Evolutionary conservation across 2,329 filamentous ascomycete species (phyloP).

Genomic region (Arthrobotrys pseudoclavata): DNA sequence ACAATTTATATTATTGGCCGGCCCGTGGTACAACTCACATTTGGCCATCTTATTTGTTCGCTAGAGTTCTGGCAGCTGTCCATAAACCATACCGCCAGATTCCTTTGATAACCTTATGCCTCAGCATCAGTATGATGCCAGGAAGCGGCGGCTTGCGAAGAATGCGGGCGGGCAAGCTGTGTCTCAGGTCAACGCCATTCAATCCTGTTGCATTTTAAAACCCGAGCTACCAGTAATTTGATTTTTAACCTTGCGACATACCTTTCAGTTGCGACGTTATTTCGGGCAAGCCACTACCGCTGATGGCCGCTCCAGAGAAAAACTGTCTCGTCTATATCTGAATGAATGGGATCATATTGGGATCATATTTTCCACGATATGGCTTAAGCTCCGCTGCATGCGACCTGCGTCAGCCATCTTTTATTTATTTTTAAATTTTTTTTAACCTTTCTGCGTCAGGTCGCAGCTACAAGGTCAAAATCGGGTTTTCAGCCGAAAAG

Average conservation of each 20-base stretch:
- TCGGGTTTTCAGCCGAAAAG: slow-evolving; percentile 54
- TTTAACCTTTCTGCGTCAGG: slow-evolving; percentile 5
- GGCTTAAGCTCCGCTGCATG: slow-evolving; percentile 39
- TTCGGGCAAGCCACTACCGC: slow-evolving; percentile 57
- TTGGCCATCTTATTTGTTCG: slow-evolving; percentile 56
- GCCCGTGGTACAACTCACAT: slow-evolving; percentile 53
- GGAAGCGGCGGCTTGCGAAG: slow-evolving; percentile 48
- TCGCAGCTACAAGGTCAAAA: slow-evolving; percentile 31
- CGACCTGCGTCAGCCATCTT: slow-evolving; percentile 24
- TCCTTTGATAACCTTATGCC: slow-evolving; percentile 48
- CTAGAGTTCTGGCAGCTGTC: slow-evolving; percentile 60
- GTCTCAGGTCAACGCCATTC: slow-evolving; percentile 60
- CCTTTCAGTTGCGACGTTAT: slow-evolving; percentile 39
- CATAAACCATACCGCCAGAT: slow-evolving; percentile 38
- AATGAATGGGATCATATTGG: slow-evolving; percentile 23
- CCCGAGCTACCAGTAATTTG: slow-evolving; percentile 53
- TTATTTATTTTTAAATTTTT: neutral
- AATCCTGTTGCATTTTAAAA: slow-evolving; percentile 61
- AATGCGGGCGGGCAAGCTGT: slow-evolving; percentile 51
- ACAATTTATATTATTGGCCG: slow-evolving; percentile 56
- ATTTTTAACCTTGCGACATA: slow-evolving; percentile 60
- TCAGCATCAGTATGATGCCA: slow-evolving; percentile 38
- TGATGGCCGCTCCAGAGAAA: slow-evolving; percentile 23
- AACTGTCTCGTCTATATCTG: slow-evolving; percentile 20
- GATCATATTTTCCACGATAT: slow-evolving; percentile 22